Percentiles rank a stretch among this genome's conserved stretches.
These are phyloP conservation scores for Wakefieldia striispora DNA, from an alignment of 768 basidiomycete species.

Conservation along the genomic window DNA sequence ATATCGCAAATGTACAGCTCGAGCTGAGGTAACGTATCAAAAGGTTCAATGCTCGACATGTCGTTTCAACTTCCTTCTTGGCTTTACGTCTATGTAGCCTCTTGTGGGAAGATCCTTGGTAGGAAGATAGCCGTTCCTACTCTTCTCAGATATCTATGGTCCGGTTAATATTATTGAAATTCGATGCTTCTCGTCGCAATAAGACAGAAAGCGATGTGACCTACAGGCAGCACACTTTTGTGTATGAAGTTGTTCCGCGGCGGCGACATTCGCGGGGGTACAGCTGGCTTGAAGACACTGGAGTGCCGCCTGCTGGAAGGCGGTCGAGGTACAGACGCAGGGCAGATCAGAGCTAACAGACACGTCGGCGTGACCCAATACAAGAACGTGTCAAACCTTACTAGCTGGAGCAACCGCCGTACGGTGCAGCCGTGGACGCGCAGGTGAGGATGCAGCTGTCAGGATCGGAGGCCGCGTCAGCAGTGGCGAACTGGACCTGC, in stretches of 20 bases:
- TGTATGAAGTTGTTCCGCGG: conserved; percentile 34
- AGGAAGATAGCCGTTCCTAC: no score
- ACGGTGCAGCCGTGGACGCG: background rate
- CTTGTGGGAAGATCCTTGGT: no score
- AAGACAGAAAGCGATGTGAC: background rate
- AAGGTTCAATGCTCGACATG: no score
- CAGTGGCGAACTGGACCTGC: conserved; percentile 16
- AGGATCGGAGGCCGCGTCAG: background rate
- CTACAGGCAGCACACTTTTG: conserved; percentile 32
- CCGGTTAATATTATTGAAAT: no score
- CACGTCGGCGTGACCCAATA: background rate
- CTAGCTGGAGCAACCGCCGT: conserved; percentile 9
- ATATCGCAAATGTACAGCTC: conserved; percentile 46
- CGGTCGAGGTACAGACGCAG: conserved; percentile 38
- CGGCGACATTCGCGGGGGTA: conserved; percentile 23
- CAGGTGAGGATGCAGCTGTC: conserved; percentile 13
- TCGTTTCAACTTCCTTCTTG: no score
- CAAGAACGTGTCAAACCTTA: conserved; percentile 4
- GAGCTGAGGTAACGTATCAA: conserved; percentile 40
- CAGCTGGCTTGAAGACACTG: conserved; percentile 37
- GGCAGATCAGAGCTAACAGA: conserved; percentile 34
- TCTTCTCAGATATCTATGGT: no score
- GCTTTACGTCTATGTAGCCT: no score
- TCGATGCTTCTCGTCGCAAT: no score
- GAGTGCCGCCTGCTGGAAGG: conserved; percentile 35